Base-by-base conservation (phyloP, 2,329 filamentous ascomycete species). In the Aaosphaeria arxii region DNA sequence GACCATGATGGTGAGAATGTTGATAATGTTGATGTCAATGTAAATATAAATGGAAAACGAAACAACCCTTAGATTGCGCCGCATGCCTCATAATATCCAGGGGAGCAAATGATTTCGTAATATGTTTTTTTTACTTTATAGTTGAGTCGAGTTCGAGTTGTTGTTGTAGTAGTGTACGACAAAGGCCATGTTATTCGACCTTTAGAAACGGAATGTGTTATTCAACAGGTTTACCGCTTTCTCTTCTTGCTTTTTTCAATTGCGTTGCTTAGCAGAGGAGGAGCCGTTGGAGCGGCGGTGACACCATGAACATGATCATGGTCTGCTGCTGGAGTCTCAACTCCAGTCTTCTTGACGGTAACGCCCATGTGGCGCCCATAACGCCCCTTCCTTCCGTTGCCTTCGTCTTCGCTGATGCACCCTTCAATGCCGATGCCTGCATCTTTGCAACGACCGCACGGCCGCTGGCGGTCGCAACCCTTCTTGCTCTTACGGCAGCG, bases 401-500 rank as follows among this genome's bases (percentile, higher is more conserved):
- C 91, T 73, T 99, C 94, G 62, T 99, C 94, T 72, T 99, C 94
- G 71, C 91, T 96, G 71, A 99, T 84, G 71, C 94, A 99, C 55
- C 92, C 89, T 58, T 97, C 94, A 50, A 90, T 85, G 48, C 88
- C 88, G 61, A 99, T 89, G 17, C 94, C 94, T 40, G 94, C 94
- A 73, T 99, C 94, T 70, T 91, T 90, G 83, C 94, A 99, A 54
- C 94, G 85, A 47, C 91, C 89, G 66, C 94, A 99, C 30, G 94
- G 94, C 36, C 94, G 86, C 73, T 97, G 94, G 49, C 94, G 87
- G 75, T 99, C 94, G 68, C 94, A 99, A 9, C 94, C 94, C 75
- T 99, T 99, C 80, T 99, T 99, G 76, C 92, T 97, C 83, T 99
- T 99, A 63, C 94, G 88, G 79, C 94, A 99, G 49, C 94, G 88